Evolutionary conservation across 768 basidiomycete genomes (phyloP), one percentile per base, ranked within the genome.

Genomic region (Lactarius deliciosus): DNA sequence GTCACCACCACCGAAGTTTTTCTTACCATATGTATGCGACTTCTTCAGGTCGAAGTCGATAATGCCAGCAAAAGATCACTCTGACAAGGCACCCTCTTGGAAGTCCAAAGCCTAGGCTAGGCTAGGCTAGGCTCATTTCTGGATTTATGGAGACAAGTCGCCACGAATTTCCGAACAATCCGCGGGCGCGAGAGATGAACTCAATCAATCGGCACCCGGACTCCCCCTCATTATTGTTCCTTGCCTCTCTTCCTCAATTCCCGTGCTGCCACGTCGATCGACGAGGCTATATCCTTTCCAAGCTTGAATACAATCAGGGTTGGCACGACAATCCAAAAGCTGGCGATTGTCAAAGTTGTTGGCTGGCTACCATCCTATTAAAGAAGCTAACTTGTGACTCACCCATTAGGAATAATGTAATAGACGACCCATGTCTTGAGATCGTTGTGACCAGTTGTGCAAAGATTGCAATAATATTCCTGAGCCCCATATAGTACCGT

Each of bases 331-430:
- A 95, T 76, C 93, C 93, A 94, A n/a, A 90, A 69, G 1, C 91
- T 93, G 60, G 45, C 36, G 15, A 47, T 65, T 58, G 38, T 34
- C 9, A 41, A 30, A 43, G 59, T 53, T 43, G 67, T 59, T 45
- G 53, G 61, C 36, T 57, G 45, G 22, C 16, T 25, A 65, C 13
- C 28, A 22, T 54, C 47, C 34, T 20, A 25, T 25, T 40, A 15
- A 53, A 36, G 56, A 53, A 36, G 57, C 38, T 36, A 56, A 22
- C 28, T 30, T 60, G 18, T 66, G 25, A 74, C 88, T 60, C 71
- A 91, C 91, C 89, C 91, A 69, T 94, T 94, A 0, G 93, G 91
- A 55, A 92, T 73, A 63, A 92, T 79, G 85, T 86, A 96, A 61
- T 85, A 83, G 22, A 85, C 57, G 32, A 90, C 22, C 53, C 90